These are phyloP conservation scores for Plasmodium vivax DNA, from an alignment of 169 alveolate genomes.

Conservation along the genomic window DNA sequence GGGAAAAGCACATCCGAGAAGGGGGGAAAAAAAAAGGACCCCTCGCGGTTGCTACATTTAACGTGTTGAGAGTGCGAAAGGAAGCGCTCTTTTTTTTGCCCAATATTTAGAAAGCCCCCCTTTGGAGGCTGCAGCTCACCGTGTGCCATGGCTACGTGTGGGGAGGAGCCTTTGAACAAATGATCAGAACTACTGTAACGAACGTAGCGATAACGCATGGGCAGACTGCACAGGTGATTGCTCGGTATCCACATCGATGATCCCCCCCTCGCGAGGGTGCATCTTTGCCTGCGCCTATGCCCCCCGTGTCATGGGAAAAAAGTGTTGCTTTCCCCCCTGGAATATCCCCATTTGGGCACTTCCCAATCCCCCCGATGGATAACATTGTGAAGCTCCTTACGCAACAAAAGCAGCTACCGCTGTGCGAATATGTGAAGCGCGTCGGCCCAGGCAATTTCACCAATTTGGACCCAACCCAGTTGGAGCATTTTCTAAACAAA, in stretches of 20 bases:
- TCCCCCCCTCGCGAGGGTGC: not conserved
- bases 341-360: not conserved
- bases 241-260: not conserved
- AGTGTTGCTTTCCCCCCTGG: not conserved
- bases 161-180: not conserved
- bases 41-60: not conserved
- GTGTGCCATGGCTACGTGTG: not conserved
- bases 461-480: not conserved
- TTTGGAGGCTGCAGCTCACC: not conserved
- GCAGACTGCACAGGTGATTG: not conserved
- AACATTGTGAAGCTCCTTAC: conserved; percentile 4
- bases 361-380: conserved; percentile 7
- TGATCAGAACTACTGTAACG: not conserved
- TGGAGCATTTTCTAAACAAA: conserved; percentile 19
- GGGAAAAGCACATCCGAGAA: not conserved
- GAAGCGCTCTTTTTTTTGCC: not conserved
- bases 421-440: conserved; percentile 3
- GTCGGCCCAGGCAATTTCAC: not conserved
- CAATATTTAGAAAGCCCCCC: not conserved
- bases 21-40: not conserved
- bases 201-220: not conserved
- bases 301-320: not conserved
- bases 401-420: conserved; percentile 8
- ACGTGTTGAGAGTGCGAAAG: not conserved
- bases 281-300: not conserved